phyloP scores from a whole-genome alignment of 805 yeast species.

The Candida ficus region DNA sequence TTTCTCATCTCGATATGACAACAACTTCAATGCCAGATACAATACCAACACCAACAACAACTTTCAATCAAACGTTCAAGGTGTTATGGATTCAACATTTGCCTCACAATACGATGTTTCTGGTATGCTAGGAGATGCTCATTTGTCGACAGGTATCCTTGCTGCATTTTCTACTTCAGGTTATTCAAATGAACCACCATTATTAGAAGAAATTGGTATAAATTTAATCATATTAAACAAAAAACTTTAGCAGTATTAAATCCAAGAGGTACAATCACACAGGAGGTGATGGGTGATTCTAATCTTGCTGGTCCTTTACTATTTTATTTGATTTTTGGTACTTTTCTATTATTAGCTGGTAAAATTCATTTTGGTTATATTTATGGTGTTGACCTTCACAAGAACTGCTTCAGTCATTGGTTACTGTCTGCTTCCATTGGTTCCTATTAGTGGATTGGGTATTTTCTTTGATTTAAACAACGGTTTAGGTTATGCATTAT shows the following conservation, averaged over 20 bases:
- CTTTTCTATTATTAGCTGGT: constrained; percentile 77
- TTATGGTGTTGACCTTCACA: constrained; percentile 79
- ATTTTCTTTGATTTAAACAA: constrained; percentile 61
- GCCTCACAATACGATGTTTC: constrained; percentile 17
- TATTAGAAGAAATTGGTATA: constrained; percentile 89
- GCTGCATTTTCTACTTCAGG: constrained; percentile 94
- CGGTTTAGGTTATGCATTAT: constrained; percentile 62
- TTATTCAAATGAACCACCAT: constrained; percentile 91
- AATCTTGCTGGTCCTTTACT: constrained; percentile 94
- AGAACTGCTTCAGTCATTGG: constrained; percentile 91
- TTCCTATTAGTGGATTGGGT: constrained; percentile 67
- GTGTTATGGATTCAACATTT: constrained; percentile 30
- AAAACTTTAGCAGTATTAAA: constrained; percentile 85
- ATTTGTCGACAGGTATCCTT: constrained; percentile 66
- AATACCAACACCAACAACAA: not conserved
- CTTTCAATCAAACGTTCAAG: constrained; percentile 23
- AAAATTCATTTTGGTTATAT: constrained; percentile 96
- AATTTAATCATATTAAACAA: constrained; percentile 81
- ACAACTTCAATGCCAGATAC: not conserved
- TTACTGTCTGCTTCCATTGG: constrained; percentile 88
- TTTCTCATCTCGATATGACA: constrained; percentile 25
- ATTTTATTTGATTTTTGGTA: constrained; percentile 83
- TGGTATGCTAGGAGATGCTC: constrained; percentile 27
- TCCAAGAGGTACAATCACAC: constrained; percentile 58
- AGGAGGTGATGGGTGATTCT: constrained; percentile 78